A percentile compares a stretch with the other conserved stretches of the same genome.
These are phyloP conservation scores for Suillus subaureus DNA, from an alignment of 768 basidiomycete genomes.

Conservation along the genomic window DNA sequence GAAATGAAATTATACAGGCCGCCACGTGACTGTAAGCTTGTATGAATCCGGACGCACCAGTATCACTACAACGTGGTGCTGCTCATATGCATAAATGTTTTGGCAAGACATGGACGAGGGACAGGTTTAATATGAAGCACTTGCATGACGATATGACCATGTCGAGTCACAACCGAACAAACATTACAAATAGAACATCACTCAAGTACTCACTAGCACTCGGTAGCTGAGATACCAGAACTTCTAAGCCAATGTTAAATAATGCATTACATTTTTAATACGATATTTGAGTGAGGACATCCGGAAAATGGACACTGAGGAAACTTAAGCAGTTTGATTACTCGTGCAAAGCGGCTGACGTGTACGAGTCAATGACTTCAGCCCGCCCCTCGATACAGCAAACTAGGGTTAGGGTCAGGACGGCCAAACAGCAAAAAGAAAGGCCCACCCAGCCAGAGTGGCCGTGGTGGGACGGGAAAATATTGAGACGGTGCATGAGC, in stretches of 20 bases:
- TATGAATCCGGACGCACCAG: not conserved
- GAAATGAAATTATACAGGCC: not conserved
- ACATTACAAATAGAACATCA: too few species aligned
- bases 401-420: constrained; percentile 31
- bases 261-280: too few species aligned
- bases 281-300: too few species aligned
- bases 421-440: constrained; percentile 17
- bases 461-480: constrained; percentile 72
- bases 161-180: not conserved
- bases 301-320: too few species aligned
- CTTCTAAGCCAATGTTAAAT: too few species aligned
- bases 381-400: too few species aligned
- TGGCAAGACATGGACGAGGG: not conserved
- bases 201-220: too few species aligned
- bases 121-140: not conserved
- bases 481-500: constrained; percentile 80
- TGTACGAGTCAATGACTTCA: too few species aligned
- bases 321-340: too few species aligned
- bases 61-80: not conserved
- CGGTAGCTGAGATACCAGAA: too few species aligned
- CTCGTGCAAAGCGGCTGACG: too few species aligned
- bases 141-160: not conserved
- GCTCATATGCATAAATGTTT: not conserved
- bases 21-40: not conserved
- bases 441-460: constrained; percentile 55